phyloP scores from a whole-genome alignment of 305 asterid genomes.

The Solanum hybrid region DNA sequence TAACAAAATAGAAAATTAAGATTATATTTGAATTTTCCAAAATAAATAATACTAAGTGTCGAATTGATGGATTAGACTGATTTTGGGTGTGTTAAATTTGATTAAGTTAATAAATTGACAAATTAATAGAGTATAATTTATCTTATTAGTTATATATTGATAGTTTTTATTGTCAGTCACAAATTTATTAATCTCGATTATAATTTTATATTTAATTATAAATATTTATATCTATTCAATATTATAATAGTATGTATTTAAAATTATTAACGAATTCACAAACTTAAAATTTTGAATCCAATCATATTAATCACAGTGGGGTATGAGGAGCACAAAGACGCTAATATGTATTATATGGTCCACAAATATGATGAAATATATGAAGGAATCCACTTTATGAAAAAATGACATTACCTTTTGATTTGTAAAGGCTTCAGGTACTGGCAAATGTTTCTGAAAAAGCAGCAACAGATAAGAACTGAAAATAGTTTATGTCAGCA shows the following conservation, averaged over 20 bases:
- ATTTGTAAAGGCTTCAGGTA: not conserved
- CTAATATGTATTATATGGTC: not conserved
- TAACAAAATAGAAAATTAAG: not conserved
- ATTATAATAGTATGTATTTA: not conserved
- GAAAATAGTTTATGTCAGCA: not conserved
- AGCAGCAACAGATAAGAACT: not conserved
- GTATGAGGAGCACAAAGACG: not conserved
- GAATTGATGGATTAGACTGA: not conserved
- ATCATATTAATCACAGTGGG: not conserved
- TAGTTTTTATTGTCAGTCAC: not conserved
- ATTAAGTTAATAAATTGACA: not conserved
- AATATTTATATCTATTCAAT: not conserved
- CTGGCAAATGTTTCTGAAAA: not conserved
- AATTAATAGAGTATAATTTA: too few relatives aligned
- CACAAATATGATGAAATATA: not conserved
- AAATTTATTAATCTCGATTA: not conserved
- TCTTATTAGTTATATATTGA: not conserved
- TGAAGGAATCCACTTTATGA: not conserved
- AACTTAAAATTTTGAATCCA: not conserved
- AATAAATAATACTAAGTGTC: not conserved
- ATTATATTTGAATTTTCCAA: not conserved
- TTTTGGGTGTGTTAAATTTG: not conserved
- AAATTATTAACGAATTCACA: not conserved
- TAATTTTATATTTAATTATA: not conserved
- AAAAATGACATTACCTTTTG: not conserved